A percentile compares a stretch with the other conserved stretches of the same genome.
These are phyloP conservation scores for Yarrowia sp. DNA, from an alignment of 805 yeast species.

Conservation along the genomic window DNA sequence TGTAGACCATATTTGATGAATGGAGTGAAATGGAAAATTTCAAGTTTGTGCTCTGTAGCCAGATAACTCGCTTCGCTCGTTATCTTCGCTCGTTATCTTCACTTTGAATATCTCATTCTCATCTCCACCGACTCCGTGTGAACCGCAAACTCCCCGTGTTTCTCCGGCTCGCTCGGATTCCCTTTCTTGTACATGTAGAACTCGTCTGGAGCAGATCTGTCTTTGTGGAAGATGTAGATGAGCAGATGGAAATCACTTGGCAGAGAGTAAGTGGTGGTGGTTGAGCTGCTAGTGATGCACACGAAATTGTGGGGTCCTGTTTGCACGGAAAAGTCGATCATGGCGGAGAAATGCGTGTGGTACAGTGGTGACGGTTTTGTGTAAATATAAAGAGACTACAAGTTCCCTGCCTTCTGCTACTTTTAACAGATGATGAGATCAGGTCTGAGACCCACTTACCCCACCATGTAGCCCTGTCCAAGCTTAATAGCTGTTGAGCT, in stretches of 20 bases:
- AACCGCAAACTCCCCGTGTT: slow-evolving; percentile 1
- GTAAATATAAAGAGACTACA: no score
- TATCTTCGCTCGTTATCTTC: no score
- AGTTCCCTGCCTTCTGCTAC: no score
- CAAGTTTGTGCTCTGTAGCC: no score
- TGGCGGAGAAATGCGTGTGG: background rate
- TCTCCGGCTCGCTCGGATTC: background rate
- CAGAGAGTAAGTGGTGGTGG: background rate
- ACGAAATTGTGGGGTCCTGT: background rate
- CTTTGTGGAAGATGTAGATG: slow-evolving; percentile 6
- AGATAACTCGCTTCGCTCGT: no score
- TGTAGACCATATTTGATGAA: no score
- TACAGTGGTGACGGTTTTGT: no score
- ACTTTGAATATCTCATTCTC: slow-evolving; percentile 10
- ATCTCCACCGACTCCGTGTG: background rate
- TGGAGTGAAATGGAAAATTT: no score
- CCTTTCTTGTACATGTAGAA: slow-evolving; percentile 16
- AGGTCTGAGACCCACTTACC: slow-evolving; percentile 2
- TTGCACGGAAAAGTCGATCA: slow-evolving; percentile 5
- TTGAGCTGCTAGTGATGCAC: background rate
- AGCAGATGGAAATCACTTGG: slow-evolving; percentile 25
- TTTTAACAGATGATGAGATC: background rate
- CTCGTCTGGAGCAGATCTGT: slow-evolving; percentile 23
- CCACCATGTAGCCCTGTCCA: slow-evolving; percentile 1
- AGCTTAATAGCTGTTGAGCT: slow-evolving; percentile 4